Conservation (phyloP, 805 yeast species). For the Teunomyces stri region DNA sequence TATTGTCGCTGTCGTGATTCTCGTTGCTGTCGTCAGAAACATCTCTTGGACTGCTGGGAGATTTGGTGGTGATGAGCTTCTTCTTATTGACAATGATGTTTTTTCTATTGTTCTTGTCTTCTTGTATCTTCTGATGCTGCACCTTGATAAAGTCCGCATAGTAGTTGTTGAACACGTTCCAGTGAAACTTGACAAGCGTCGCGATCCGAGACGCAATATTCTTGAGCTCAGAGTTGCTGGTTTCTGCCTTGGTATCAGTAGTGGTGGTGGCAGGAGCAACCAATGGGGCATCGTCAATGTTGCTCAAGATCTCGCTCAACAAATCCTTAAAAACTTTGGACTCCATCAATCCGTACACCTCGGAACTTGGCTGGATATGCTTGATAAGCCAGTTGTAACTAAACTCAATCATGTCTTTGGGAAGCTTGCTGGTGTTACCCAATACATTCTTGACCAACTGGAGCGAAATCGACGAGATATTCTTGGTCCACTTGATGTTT, state of each 20-base stretch:
- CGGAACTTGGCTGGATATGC: constrained; percentile 81
- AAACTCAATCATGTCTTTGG: constrained; percentile 51
- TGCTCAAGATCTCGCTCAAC: constrained; percentile 31
- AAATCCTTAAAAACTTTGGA: constrained; percentile 56
- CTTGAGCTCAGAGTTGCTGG: constrained; percentile 42
- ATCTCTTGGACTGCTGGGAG: constrained; percentile 1
- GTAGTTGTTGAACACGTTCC: constrained; percentile 77
- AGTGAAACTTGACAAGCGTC: constrained; percentile 71
- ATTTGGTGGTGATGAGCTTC: neutral
- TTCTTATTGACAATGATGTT: constrained; percentile 9
- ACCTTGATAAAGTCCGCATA: constrained; percentile 43
- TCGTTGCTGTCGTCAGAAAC: constrained; percentile 4
- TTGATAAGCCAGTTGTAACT: constrained; percentile 77
- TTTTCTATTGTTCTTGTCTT: constrained; percentile 13
- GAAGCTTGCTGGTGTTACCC: constrained; percentile 21
- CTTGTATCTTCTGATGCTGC: constrained; percentile 16
- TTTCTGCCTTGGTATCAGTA: constrained; percentile 2
- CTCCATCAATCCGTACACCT: constrained; percentile 75
- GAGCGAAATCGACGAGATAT: constrained; percentile 67
- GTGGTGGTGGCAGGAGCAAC: constrained; percentile 5
- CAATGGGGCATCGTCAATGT: constrained; percentile 10
- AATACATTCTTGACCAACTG: constrained; percentile 52
- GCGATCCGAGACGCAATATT: constrained; percentile 58
- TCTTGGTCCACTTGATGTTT: constrained; percentile 86
- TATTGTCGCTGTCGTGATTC: constrained; percentile 7